Conservation (phyloP, 352 stramenopile species). For the Pythium graminicola region DNA sequence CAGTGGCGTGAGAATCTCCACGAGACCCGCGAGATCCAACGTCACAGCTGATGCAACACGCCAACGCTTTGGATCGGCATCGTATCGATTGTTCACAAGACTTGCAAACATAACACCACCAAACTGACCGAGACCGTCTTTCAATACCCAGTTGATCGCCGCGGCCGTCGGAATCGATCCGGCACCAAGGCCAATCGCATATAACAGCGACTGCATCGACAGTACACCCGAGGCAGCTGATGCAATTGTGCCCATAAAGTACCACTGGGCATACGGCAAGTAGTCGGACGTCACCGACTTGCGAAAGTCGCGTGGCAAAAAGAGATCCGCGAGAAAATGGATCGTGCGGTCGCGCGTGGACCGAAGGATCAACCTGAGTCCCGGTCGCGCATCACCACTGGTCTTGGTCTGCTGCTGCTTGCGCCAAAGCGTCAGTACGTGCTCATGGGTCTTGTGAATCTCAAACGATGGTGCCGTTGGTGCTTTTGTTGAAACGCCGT, state of each 20-base stretch:
- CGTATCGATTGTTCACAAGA: conserved; percentile 90
- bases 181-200: conserved; percentile 90
- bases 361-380: conserved; percentile 19
- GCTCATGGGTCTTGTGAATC: conserved; percentile 31
- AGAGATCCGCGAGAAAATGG: conserved; percentile 67
- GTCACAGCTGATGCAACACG: conserved; percentile 85
- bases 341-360: conserved; percentile 31
- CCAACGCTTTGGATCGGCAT: conserved; percentile 93
- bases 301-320: conserved; percentile 87
- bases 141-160: conserved; percentile 95
- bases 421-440: conserved; percentile 31
- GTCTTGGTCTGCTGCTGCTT: conserved; percentile 15
- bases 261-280: conserved; percentile 80
- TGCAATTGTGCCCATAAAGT: conserved; percentile 72
- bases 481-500: conserved; percentile 16
- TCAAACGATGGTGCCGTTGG: conserved; percentile 14
- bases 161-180: conserved; percentile 83
- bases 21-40: conserved; percentile 86
- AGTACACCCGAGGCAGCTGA: conserved; percentile 85
- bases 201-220: conserved; percentile 92
- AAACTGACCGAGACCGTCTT: conserved; percentile 95
- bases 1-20: conserved; percentile 89
- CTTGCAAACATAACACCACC: conserved; percentile 92
- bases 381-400: neutral
- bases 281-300: conserved; percentile 83